These are phyloP conservation scores for Besnoitia besnoiti DNA, from an alignment of 169 alveolate species.

Conservation along the genomic window DNA sequence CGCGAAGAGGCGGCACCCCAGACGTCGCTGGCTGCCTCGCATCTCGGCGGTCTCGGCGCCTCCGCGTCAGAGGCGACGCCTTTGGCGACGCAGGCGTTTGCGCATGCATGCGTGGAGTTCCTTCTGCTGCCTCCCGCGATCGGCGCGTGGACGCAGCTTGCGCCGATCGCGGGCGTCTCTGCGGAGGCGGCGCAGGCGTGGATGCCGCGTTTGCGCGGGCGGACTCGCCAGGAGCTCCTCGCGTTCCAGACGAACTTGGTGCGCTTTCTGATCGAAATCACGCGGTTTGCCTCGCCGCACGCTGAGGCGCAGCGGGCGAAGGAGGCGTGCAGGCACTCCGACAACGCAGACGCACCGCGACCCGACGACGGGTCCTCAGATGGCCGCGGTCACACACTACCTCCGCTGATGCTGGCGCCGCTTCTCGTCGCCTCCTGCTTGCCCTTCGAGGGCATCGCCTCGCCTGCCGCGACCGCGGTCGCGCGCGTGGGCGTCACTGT, in stretches of 20 bases:
- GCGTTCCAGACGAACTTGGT: not conserved
- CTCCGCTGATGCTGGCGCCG: constrained; percentile 16
- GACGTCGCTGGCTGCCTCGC: too few species aligned
- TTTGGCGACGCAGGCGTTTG: not conserved
- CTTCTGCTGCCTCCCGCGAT: constrained; percentile 10
- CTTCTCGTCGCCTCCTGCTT: constrained; percentile 24
- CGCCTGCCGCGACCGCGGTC: not conserved
- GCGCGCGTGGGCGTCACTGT: not conserved
- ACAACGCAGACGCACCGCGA: too few species aligned
- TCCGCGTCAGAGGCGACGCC: not conserved
- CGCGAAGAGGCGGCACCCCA: not conserved
- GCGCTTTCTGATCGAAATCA: not conserved
- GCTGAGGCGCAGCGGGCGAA: not conserved
- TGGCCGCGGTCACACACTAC: too few species aligned
- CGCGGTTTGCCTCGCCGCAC: not conserved
- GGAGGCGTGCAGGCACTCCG: not conserved
- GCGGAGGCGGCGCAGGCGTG: not conserved
- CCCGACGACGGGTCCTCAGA: too few species aligned
- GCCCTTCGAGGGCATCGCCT: not conserved
- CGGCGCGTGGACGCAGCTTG: not conserved
- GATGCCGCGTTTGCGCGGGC: not conserved
- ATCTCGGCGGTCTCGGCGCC: not conserved
- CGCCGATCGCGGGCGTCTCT: not conserved
- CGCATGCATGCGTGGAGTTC: constrained; percentile 3
- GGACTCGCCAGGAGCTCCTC: not conserved